phyloP scores from a whole-genome alignment of 257 asterid genomes.

The Fraxinus cuspidata region DNA sequence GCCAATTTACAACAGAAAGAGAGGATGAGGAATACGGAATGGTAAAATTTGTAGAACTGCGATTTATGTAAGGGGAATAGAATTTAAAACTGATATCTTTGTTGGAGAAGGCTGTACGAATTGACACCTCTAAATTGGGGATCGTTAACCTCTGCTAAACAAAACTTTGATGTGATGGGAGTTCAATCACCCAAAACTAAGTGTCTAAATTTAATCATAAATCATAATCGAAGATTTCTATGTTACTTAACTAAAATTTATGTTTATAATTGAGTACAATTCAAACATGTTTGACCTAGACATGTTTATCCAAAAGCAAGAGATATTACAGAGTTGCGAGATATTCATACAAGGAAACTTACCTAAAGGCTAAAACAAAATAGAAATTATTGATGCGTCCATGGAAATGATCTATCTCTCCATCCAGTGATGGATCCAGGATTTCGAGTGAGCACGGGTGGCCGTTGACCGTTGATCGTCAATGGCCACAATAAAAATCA shows the following conservation, averaged over 20 bases:
- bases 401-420: background rate
- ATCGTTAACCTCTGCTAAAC: background rate
- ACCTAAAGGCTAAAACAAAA: too few species aligned
- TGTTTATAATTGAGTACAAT: background rate
- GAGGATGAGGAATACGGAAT: background rate
- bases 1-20: background rate
- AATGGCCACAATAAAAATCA: too few species aligned
- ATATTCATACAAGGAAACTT: too few species aligned
- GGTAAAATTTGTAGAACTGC: background rate
- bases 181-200: background rate
- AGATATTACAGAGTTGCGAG: background rate
- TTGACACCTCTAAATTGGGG: background rate
- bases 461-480: too few species aligned
- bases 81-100: too few species aligned
- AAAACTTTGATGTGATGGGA: background rate
- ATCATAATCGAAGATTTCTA: background rate
- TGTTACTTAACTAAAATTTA: too few species aligned
- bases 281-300: background rate
- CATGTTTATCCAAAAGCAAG: background rate
- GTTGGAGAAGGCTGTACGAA: too few species aligned
- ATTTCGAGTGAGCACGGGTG: too few species aligned
- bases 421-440: too few species aligned
- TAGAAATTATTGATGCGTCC: background rate
- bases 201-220: background rate
- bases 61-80: background rate